Evolutionary conservation across 768 basidiomycete species (phyloP).

Genomic region (Floccularia luteovirens): DNA sequence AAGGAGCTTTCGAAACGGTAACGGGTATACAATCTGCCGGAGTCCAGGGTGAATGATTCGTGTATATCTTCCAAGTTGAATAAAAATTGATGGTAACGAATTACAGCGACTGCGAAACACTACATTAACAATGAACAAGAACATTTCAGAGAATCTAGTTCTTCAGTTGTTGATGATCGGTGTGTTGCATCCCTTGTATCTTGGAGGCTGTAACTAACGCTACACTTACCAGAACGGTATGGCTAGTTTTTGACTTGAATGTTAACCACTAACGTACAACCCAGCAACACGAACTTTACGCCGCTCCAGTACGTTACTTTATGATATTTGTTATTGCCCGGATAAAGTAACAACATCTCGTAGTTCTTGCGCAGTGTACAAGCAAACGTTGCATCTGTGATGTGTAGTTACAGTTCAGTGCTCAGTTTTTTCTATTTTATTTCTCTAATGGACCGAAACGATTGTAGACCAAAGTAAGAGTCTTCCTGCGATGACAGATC

Average conservation of each 20-base stretch:
- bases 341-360: not conserved
- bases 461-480: slow-evolving; percentile 27
- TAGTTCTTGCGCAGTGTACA: slow-evolving; percentile 51
- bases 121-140: slow-evolving; percentile 44
- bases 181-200: slow-evolving; percentile 8
- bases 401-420: slow-evolving; percentile 59
- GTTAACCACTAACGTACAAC: slow-evolving; percentile 1
- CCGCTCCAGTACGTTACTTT: slow-evolving; percentile 31
- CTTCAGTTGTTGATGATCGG: slow-evolving; percentile 37
- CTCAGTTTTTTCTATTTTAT: too few species aligned
- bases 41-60: slow-evolving; percentile 27
- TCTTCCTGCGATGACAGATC: too few species aligned
- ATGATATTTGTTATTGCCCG: not conserved
- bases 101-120: slow-evolving; percentile 31
- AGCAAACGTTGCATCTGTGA: slow-evolving; percentile 58
- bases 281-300: slow-evolving; percentile 51
- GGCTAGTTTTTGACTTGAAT: slow-evolving; percentile 5
- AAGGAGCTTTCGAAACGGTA: slow-evolving; percentile 47
- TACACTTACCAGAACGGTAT: slow-evolving; percentile 20
- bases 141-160: slow-evolving; percentile 32
- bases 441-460: too few species aligned
- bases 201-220: not conserved
- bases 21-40: slow-evolving; percentile 45
- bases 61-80: not conserved
- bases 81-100: not conserved